A percentile compares a stretch with the other conserved stretches of the same genome.
These are phyloP conservation scores for Chytriomyces sp. DNA, from an alignment of 192 early-diverging fungal genomes.

Conservation along the genomic window DNA sequence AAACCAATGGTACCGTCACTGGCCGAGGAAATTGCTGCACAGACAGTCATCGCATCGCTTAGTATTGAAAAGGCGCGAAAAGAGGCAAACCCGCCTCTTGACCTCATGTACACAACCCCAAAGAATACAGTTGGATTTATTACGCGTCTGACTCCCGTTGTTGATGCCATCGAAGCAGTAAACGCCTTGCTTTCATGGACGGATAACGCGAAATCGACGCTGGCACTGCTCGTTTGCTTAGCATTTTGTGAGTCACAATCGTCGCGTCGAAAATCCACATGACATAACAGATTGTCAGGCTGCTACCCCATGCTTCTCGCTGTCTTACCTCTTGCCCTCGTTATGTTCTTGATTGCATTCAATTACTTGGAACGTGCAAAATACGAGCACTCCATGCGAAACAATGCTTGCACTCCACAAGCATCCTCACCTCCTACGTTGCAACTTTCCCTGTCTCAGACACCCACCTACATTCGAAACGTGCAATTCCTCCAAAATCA, in stretches of 20 bases:
- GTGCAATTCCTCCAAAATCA: slow-evolving; percentile 77
- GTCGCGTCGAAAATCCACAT: background rate
- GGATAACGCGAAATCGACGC: slow-evolving; percentile 62
- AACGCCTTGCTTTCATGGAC: slow-evolving; percentile 72
- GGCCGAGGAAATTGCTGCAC: slow-evolving; percentile 48
- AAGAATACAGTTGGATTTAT: slow-evolving; percentile 73
- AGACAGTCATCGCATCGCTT: slow-evolving; percentile 43
- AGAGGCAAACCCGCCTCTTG: slow-evolving; percentile 57
- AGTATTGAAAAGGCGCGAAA: slow-evolving; percentile 42
- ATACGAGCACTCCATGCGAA: slow-evolving; percentile 25
- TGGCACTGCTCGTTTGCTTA: slow-evolving; percentile 37
- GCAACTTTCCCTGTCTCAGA: slow-evolving; percentile 1
- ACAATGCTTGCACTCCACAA: background rate
- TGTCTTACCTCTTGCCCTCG: slow-evolving; percentile 53
- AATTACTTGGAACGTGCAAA: slow-evolving; percentile 55
- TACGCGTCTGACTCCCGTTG: slow-evolving; percentile 61
- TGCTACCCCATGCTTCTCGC: slow-evolving; percentile 59
- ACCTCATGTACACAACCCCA: slow-evolving; percentile 66
- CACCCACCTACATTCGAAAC: slow-evolving; percentile 68
- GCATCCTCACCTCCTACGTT: background rate
- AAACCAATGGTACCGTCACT: background rate
- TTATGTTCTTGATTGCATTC: slow-evolving; percentile 55
- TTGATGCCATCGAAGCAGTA: slow-evolving; percentile 64
- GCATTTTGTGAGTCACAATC: slow-evolving; percentile 45
- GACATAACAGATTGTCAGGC: slow-evolving; percentile 39